phyloP scores from a whole-genome alignment of 176 grass and related monocot genomes.

The Zizania latifolia region DNA sequence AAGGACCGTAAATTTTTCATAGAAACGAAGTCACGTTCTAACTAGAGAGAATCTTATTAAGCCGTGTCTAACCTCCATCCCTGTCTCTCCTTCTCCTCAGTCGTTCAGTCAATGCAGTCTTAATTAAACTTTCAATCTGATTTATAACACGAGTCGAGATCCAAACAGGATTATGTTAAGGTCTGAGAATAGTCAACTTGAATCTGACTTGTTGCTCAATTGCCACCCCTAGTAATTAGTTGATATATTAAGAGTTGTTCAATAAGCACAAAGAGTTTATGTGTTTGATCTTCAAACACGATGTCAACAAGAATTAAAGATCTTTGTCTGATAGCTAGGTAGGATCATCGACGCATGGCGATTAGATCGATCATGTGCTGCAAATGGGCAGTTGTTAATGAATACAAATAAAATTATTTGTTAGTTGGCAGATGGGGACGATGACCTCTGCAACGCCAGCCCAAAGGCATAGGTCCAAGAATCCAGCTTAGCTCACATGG shows the following conservation, averaged over 20 bases:
- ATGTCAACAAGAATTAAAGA: not conserved
- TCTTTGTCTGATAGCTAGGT: not conserved
- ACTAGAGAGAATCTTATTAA: no score
- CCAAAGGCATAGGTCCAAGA: not conserved
- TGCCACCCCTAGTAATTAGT: no score
- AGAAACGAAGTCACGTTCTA: no score
- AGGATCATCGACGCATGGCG: not conserved
- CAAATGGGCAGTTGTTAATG: not conserved
- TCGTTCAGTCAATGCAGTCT: no score
- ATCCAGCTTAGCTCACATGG: conserved; percentile 3
- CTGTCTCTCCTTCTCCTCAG: no score
- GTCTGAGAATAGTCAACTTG: no score
- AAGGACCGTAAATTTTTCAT: no score
- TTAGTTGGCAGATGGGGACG: not conserved
- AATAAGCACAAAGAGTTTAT: not conserved
- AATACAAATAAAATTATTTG: not conserved
- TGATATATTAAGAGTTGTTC: not conserved
- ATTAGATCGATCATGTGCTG: not conserved
- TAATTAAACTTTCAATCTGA: no score
- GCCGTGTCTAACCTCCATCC: no score
- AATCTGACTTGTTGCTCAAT: no score
- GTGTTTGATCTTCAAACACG: not conserved
- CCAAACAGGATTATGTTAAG: no score
- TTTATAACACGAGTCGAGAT: no score
- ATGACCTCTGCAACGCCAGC: not conserved